phyloP scores from a whole-genome alignment of 2,329 filamentous ascomycete species.

The Ceratocystis destructans region DNA sequence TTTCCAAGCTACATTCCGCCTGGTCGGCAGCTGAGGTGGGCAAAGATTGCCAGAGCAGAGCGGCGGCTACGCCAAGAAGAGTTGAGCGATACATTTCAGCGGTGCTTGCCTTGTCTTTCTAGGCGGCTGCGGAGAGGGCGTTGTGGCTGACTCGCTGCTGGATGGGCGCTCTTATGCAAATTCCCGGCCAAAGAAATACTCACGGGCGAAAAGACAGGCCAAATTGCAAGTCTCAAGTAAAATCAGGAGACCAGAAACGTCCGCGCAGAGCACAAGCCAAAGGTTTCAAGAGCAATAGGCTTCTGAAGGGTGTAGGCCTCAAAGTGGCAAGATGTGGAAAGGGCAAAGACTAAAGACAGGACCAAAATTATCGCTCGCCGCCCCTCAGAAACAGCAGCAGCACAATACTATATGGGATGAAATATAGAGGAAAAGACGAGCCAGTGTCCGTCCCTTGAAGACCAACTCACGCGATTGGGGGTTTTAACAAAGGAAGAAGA shows the following conservation, averaged over 20 bases:
- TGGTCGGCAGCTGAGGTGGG: conserved; percentile 16
- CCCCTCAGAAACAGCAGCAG: too few species aligned
- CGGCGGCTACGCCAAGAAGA: conserved; percentile 10
- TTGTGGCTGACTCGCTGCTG: background rate
- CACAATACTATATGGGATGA: background rate
- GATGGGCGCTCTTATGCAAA: background rate
- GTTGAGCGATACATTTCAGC: conserved; percentile 8
- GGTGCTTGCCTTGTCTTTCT: background rate
- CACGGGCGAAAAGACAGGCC: too few species aligned
- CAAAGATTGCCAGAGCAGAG: conserved; percentile 1
- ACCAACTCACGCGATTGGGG: too few species aligned
- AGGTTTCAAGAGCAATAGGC: background rate
- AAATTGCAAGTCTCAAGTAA: too few species aligned
- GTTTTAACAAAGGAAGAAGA: too few species aligned
- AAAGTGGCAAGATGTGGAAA: background rate
- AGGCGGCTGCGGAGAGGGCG: background rate
- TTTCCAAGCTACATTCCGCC: conserved; percentile 34
- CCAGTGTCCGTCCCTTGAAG: background rate
- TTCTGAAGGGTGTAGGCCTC: background rate
- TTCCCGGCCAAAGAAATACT: too few species aligned
- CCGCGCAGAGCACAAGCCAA: background rate
- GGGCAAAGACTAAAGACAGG: background rate
- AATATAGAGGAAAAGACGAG: background rate
- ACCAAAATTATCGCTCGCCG: too few species aligned
- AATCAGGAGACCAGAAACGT: too few species aligned